These are phyloP conservation scores for Pseudogymnoascus pannorum DNA, from an alignment of 2,329 filamentous ascomycete genomes.

Conservation along the genomic window DNA sequence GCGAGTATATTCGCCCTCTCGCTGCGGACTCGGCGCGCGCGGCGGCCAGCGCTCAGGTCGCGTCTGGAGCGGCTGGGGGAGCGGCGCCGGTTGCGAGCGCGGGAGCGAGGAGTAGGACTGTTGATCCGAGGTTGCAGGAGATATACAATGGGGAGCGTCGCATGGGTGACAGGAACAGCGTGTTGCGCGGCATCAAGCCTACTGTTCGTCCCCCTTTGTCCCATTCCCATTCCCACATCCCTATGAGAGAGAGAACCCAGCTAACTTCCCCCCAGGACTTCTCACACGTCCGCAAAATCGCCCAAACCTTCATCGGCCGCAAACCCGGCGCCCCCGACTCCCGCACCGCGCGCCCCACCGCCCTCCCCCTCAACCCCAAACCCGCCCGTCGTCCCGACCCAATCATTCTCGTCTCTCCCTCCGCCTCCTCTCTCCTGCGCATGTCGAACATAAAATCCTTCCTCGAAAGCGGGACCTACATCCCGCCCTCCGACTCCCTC, in stretches of 20 bases:
- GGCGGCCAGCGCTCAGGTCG: constrained; percentile 41
- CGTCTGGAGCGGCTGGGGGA: constrained; percentile 36
- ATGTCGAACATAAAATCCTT: constrained; percentile 96
- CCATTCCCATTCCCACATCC: not conserved
- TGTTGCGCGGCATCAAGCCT: constrained; percentile 79
- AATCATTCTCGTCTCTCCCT: constrained; percentile 95
- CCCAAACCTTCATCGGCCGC: constrained; percentile 65
- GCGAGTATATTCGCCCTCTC: constrained; percentile 84
- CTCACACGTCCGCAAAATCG: constrained; percentile 82
- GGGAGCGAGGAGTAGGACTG: constrained; percentile 53
- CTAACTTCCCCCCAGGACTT: constrained; percentile 61
- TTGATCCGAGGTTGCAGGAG: constrained; percentile 75
- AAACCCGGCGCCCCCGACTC: constrained; percentile 40
- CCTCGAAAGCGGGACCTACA: constrained; percentile 76
- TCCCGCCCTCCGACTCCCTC: constrained; percentile 60
- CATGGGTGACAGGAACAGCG: constrained; percentile 87
- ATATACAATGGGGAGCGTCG: constrained; percentile 89
- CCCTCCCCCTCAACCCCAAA: constrained; percentile 44
- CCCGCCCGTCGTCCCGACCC: constrained; percentile 57
- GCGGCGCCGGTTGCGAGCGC: constrained; percentile 32
- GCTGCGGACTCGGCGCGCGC: constrained; percentile 50
- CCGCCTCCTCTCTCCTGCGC: constrained; percentile 86
- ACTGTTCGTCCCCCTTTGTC: constrained; percentile 53
- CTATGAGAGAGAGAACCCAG: not conserved
- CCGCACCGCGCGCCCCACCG: constrained; percentile 17